phyloP scores from a whole-genome alignment of 1,284 basidiomycete species.

The Irpex sp. region DNA sequence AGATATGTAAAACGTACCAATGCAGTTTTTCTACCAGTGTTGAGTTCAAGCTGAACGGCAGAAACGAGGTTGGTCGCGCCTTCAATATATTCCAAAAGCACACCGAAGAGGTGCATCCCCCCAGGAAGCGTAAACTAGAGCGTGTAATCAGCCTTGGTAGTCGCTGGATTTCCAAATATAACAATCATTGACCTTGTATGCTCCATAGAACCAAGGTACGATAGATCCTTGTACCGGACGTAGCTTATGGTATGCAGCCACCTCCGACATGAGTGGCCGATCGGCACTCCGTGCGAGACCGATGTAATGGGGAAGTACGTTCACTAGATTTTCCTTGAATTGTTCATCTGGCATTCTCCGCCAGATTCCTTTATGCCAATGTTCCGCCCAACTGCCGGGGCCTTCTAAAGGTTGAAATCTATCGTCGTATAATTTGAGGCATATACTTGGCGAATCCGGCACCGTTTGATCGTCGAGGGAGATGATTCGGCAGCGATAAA shows the following conservation, averaged over 20 bases:
- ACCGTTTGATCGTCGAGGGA: neutral
- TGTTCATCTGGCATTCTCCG: neutral
- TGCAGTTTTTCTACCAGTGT: neutral
- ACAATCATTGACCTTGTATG: neutral
- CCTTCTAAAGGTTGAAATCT: neutral
- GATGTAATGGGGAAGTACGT: neutral
- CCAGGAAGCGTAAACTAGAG: conserved; percentile 1
- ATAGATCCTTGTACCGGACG: conserved; percentile 3
- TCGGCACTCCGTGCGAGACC: neutral
- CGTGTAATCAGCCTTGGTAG: neutral
- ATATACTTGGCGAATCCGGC: neutral
- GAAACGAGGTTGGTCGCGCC: neutral
- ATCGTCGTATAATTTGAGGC: conserved; percentile 6
- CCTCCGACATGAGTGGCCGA: neutral
- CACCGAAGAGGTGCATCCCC: neutral
- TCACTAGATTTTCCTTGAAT: neutral
- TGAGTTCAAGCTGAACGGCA: neutral
- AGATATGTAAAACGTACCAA: neutral
- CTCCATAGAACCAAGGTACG: conserved; percentile 6
- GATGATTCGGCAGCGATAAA: neutral
- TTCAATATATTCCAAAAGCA: conserved; percentile 3
- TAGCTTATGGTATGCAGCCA: conserved; percentile 1
- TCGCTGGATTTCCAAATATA: neutral
- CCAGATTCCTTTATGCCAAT: neutral
- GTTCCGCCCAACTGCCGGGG: neutral